Percentiles rank a stretch among this genome's conserved stretches.
Conservation (phyloP, 768 basidiomycete species). For the Russula olivacea region DNA sequence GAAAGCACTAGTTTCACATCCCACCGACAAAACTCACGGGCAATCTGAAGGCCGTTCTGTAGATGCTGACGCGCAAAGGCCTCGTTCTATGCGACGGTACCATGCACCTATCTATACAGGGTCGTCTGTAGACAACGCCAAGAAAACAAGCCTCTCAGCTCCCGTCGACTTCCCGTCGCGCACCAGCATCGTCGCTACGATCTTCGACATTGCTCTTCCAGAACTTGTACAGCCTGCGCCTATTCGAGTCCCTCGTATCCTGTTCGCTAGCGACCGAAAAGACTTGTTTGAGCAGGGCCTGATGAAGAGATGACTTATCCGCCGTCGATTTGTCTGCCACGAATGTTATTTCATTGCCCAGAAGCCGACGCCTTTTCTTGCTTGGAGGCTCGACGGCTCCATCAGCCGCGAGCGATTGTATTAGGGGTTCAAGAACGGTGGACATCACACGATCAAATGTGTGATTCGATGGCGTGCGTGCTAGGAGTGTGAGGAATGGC, state of each 20-base stretch:
- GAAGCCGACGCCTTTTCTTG: conserved; percentile 44
- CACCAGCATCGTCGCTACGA: conserved; percentile 34
- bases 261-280: conserved; percentile 71
- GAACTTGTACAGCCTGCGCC: conserved; percentile 75
- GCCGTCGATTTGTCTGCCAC: conserved; percentile 43
- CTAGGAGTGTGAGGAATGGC: conserved; percentile 70
- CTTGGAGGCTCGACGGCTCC: conserved; percentile 36
- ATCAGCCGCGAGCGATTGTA: conserved; percentile 43
- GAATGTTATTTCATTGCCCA: conserved; percentile 37
- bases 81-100: background rate
- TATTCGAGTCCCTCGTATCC: conserved; percentile 70
- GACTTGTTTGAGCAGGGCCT: conserved; percentile 51
- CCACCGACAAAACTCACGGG: background rate
- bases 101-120: background rate
- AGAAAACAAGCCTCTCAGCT: conserved; percentile 10
- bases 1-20: background rate
- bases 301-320: conserved; percentile 39
- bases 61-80: background rate
- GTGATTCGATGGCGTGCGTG: conserved; percentile 54
- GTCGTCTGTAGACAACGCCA: background rate
- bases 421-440: conserved; percentile 62
- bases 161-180: background rate
- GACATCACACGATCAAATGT: conserved; percentile 72
- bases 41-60: background rate
- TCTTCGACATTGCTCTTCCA: conserved; percentile 60